Conservation (phyloP, 225 moss, liverwort and hornwort species). For the Marchantia polymorpha region DNA sequence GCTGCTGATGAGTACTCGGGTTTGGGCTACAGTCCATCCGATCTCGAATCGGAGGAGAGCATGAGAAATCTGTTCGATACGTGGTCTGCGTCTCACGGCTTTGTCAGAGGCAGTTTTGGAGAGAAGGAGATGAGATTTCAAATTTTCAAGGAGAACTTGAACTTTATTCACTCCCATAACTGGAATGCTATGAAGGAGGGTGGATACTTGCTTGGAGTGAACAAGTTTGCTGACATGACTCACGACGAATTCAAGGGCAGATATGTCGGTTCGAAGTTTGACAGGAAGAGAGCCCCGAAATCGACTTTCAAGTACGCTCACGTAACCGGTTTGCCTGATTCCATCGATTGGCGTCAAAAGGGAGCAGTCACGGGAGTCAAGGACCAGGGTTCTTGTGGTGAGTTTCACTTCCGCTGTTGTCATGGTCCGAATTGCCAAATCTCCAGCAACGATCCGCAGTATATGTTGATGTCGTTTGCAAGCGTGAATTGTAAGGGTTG, state of each 20-base stretch:
- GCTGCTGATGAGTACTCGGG: constrained; percentile 32
- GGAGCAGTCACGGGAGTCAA: constrained; percentile 72
- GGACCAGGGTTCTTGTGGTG: constrained; percentile 70
- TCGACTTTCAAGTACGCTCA: constrained; percentile 49
- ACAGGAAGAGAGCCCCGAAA: constrained; percentile 17
- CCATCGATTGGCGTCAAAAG: constrained; percentile 69
- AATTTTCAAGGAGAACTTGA: constrained; percentile 76
- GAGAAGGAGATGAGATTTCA: constrained; percentile 63
- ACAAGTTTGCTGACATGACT: constrained; percentile 67
- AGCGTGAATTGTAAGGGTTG: too few relatives aligned
- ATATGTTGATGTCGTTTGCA: background rate
- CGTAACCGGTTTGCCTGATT: constrained; percentile 31
- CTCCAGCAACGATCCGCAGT: background rate
- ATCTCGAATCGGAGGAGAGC: constrained; percentile 43
- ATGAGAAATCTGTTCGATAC: constrained; percentile 50
- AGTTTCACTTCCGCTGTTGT: background rate
- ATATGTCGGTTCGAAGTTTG: constrained; percentile 54
- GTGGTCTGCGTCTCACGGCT: constrained; percentile 61
- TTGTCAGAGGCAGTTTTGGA: constrained; percentile 45
- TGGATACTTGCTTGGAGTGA: constrained; percentile 65
- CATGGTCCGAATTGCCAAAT: too few relatives aligned
- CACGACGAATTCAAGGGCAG: constrained; percentile 62
- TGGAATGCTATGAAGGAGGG: constrained; percentile 22
- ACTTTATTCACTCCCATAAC: constrained; percentile 71
- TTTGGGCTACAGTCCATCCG: constrained; percentile 40